phyloP scores from a whole-genome alignment of 148 eudicot species.

The Suaeda aralocaspica region DNA sequence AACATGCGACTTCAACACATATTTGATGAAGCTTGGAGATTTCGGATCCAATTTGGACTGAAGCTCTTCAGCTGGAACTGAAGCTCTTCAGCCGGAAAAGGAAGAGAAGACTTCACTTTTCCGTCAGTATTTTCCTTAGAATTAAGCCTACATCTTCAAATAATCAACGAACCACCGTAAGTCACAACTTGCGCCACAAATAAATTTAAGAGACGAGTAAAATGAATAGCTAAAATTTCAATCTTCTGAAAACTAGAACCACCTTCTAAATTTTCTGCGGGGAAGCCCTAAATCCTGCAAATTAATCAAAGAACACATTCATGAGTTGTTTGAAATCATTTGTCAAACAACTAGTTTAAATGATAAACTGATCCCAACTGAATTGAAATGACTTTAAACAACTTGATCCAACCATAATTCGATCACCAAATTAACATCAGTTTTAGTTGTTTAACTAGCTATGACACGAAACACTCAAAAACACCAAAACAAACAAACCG shows the following conservation, averaged over 20 bases:
- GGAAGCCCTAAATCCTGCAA: background rate
- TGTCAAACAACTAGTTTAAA: too few relatives aligned
- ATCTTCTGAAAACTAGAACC: background rate
- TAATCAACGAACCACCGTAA: background rate
- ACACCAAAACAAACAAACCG: too few relatives aligned
- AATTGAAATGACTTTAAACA: too few relatives aligned
- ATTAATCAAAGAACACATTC: conserved; percentile 1
- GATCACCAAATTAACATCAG: too few relatives aligned
- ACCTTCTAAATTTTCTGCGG: conserved; percentile 4
- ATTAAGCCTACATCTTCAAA: conserved; percentile 5
- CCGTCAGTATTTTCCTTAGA: background rate
- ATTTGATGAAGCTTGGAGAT: conserved; percentile 15
- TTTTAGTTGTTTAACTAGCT: too few relatives aligned
- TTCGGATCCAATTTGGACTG: conserved; percentile 11
- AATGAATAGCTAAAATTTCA: background rate
- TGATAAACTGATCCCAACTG: too few relatives aligned
- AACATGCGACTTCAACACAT: conserved; percentile 16
- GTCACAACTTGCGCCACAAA: background rate
- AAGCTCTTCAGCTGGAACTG: conserved; percentile 1
- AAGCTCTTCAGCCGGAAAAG: conserved; percentile 5
- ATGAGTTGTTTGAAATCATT: too few relatives aligned
- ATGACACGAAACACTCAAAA: too few relatives aligned
- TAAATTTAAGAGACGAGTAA: background rate
- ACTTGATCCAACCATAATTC: too few relatives aligned
- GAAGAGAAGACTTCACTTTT: background rate